A percentile compares a stretch with the other conserved stretches of the same genome.
These are phyloP conservation scores for Allomyces macrogynus DNA, from an alignment of 192 early-diverging fungal species.

Conservation along the genomic window DNA sequence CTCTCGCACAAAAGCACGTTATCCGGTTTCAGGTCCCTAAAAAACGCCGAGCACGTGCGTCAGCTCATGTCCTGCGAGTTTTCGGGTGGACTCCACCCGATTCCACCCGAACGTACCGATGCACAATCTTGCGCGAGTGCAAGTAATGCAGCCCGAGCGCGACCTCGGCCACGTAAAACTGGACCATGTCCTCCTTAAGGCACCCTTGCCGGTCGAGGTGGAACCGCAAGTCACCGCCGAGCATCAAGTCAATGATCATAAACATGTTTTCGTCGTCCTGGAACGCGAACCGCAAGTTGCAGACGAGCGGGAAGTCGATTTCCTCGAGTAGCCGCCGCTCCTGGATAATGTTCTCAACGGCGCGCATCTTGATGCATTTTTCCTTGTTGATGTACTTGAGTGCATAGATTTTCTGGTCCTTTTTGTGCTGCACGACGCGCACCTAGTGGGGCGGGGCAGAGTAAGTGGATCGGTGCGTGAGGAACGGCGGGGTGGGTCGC, in stretches of 20 bases:
- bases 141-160: conserved; percentile 61
- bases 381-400: conserved; percentile 76
- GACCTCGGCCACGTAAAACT: conserved; percentile 78
- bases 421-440: conserved; percentile 55
- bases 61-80: too few relatives aligned
- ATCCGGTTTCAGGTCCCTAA: conserved; percentile 79
- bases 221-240: conserved; percentile 68
- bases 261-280: conserved; percentile 76
- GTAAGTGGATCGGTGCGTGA: neutral
- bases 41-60: too few relatives aligned
- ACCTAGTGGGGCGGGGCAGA: conserved; percentile 26
- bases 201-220: conserved; percentile 48
- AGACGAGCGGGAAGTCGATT: conserved; percentile 34
- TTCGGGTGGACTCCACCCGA: too few relatives aligned
- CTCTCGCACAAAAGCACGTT: conserved; percentile 55
- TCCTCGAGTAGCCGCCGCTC: conserved; percentile 60
- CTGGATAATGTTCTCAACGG: conserved; percentile 60
- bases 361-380: conserved; percentile 66
- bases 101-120: conserved; percentile 41
- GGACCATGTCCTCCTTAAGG: conserved; percentile 48
- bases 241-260: conserved; percentile 76
- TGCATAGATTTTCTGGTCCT: conserved; percentile 47
- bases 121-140: conserved; percentile 62
- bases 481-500: neutral
- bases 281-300: conserved; percentile 69